Conservation (phyloP, 805 yeast genomes). For the Wickerhamiella brachini region DNA sequence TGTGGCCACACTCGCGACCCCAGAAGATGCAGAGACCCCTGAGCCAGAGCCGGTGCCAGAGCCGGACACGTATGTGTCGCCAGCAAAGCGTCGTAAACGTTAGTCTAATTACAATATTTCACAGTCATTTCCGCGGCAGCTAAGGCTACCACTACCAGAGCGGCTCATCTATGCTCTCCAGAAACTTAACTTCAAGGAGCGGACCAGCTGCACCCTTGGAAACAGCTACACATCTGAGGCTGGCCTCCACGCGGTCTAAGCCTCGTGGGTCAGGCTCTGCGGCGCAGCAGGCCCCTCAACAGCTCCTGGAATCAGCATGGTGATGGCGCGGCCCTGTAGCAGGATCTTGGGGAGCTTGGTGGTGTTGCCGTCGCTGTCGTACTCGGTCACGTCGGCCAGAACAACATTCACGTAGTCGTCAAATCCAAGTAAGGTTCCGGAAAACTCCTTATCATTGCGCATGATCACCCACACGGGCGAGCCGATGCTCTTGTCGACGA, state of each 20-base stretch:
- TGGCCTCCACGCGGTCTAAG: too few relatives aligned
- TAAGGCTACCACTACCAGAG: background rate
- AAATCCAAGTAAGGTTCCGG: constrained; percentile 82
- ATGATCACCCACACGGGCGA: constrained; percentile 62
- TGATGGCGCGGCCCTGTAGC: constrained; percentile 28
- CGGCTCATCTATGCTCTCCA: too few relatives aligned
- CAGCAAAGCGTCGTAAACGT: background rate
- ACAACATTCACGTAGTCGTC: constrained; percentile 89
- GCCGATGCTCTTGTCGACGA: constrained; percentile 79
- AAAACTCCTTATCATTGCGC: constrained; percentile 55
- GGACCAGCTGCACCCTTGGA: too few relatives aligned
- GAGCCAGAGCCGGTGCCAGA: background rate
- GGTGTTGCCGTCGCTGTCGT: constrained; percentile 20
- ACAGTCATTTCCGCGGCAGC: too few relatives aligned
- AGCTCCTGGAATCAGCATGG: constrained; percentile 26
- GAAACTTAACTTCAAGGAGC: too few relatives aligned
- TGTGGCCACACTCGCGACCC: background rate
- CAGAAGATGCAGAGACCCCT: background rate
- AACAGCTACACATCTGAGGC: too few relatives aligned
- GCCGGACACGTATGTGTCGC: background rate
- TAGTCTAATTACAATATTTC: background rate
- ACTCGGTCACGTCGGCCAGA: constrained; percentile 64
- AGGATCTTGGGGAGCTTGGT: constrained; percentile 24
- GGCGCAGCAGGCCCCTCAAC: constrained; percentile 15
- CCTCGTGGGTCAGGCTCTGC: background rate